A percentile compares a stretch with the other conserved stretches of the same genome.
These are phyloP conservation scores for Irpex sp. DNA, from an alignment of 1,284 basidiomycete species.

Conservation along the genomic window DNA sequence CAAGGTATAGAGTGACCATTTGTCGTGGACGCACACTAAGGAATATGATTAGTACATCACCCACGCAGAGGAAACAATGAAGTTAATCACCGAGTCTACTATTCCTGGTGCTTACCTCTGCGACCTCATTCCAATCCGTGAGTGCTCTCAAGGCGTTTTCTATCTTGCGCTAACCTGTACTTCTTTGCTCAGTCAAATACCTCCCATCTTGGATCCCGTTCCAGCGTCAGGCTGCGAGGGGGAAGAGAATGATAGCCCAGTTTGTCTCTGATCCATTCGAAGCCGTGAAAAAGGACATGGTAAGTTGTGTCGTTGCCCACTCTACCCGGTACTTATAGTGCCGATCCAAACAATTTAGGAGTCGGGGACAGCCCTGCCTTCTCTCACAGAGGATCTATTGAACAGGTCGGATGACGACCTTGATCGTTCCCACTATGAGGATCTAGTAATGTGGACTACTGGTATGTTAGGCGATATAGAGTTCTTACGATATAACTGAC, in stretches of 20 bases:
- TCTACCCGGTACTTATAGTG: too few species aligned
- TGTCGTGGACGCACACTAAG: too few species aligned
- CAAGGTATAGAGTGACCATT: too few species aligned
- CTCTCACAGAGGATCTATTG: background rate
- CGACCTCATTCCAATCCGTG: background rate
- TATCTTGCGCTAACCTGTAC: background rate
- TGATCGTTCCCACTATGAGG: conserved; percentile 28
- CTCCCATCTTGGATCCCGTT: conserved; percentile 41
- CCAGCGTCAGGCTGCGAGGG: conserved; percentile 3
- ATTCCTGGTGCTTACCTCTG: background rate
- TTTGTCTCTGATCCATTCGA: conserved; percentile 22
- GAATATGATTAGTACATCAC: too few species aligned
- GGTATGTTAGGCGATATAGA: conserved; percentile 23
- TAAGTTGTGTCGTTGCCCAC: too few species aligned
- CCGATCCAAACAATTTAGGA: too few species aligned
- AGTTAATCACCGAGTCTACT: background rate
- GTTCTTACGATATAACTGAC: too few species aligned
- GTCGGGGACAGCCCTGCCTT: too few species aligned
- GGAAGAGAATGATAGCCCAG: conserved; percentile 34
- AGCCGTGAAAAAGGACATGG: background rate
- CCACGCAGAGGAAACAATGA: too few species aligned
- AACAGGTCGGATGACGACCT: conserved; percentile 19
- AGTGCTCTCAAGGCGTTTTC: background rate
- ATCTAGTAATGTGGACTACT: conserved; percentile 27
- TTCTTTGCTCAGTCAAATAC: conserved; percentile 30